Evolutionary conservation across 768 basidiomycete genomes (phyloP).

Genomic region (Pleurotus citrinopileatus): DNA sequence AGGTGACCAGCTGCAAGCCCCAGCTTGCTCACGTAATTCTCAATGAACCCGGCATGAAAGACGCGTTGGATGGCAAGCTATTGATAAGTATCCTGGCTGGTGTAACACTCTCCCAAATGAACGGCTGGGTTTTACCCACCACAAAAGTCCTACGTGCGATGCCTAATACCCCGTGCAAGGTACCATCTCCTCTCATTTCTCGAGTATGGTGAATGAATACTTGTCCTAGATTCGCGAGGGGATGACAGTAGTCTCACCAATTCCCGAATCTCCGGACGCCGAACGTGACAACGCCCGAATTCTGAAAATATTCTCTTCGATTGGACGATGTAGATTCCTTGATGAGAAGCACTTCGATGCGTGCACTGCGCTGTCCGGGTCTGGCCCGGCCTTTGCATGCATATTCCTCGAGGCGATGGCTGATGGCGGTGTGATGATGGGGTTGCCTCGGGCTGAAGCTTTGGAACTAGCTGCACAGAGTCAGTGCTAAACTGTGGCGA

Average conservation of each 20-base stretch:
- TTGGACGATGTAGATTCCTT: slow-evolving; percentile 92
- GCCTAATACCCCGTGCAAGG: slow-evolving; percentile 98
- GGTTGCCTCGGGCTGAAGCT: slow-evolving; percentile 89
- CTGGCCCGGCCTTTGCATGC: slow-evolving; percentile 95
- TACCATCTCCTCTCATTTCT: slow-evolving; percentile 22
- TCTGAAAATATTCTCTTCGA: slow-evolving; percentile 93
- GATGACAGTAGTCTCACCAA: slow-evolving; percentile 90
- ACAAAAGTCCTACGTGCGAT: slow-evolving; percentile 92
- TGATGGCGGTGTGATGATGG: slow-evolving; percentile 99
- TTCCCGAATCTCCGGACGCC: slow-evolving; percentile 49
- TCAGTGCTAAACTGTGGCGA: slow-evolving; percentile 32
- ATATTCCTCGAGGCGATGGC: slow-evolving; percentile 98
- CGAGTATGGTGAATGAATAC: not conserved
- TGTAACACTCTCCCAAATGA: slow-evolving; percentile 82
- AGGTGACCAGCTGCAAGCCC: slow-evolving; percentile 79
- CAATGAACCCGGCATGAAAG: slow-evolving; percentile 67
- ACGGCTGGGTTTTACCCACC: slow-evolving; percentile 67
- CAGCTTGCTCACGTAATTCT: slow-evolving; percentile 80
- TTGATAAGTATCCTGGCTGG: slow-evolving; percentile 98
- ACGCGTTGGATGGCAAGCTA: slow-evolving; percentile 86
- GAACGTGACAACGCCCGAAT: slow-evolving; percentile 71
- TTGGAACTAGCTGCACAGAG: slow-evolving; percentile 95
- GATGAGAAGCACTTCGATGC: slow-evolving; percentile 99
- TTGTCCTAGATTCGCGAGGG: slow-evolving; percentile 92
- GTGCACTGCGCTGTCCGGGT: slow-evolving; percentile 93